Evolutionary conservation across 2,329 filamentous ascomycete genomes (phyloP).

Genomic region (Apiospora rasikravindrae): DNA sequence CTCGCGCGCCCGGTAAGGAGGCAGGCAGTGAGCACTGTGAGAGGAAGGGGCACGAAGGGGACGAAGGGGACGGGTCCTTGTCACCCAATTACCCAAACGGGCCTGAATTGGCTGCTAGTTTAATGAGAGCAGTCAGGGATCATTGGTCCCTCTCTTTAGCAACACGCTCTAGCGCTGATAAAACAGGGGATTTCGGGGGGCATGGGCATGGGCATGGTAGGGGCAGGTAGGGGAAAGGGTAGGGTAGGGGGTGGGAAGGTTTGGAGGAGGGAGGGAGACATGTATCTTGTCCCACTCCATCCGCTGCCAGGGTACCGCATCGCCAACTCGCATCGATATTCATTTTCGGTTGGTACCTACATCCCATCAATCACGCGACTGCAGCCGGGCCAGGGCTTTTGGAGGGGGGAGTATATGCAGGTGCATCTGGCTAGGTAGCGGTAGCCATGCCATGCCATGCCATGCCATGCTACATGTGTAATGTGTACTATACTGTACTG

Average conservation of each 20-base stretch:
- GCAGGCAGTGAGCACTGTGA: not conserved
- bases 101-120: constrained; percentile 21
- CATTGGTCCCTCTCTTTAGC: constrained; percentile 13
- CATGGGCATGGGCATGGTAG: not conserved
- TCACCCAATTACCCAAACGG: constrained; percentile 21
- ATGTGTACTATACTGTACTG: not conserved
- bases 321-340: constrained; percentile 15
- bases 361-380: constrained; percentile 10
- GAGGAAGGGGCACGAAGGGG: constrained; percentile 8
- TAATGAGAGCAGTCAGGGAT: constrained; percentile 34
- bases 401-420: not conserved
- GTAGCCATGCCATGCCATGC: not conserved
- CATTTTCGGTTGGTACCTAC: constrained; percentile 12
- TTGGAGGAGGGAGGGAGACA: not conserved
- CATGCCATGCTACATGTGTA: not conserved
- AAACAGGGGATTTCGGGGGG: constrained; percentile 12
- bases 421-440: not conserved
- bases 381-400: not conserved
- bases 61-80: constrained; percentile 17
- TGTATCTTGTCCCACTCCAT: constrained; percentile 8
- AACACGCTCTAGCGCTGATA: constrained; percentile 12
- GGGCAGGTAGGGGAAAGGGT: not conserved
- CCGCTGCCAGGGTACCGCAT: constrained; percentile 16
- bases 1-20: constrained; percentile 12
- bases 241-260: not conserved